These are phyloP conservation scores for Lecanicillium sp. DNA, from an alignment of 2,329 filamentous ascomycete genomes.

Conservation along the genomic window DNA sequence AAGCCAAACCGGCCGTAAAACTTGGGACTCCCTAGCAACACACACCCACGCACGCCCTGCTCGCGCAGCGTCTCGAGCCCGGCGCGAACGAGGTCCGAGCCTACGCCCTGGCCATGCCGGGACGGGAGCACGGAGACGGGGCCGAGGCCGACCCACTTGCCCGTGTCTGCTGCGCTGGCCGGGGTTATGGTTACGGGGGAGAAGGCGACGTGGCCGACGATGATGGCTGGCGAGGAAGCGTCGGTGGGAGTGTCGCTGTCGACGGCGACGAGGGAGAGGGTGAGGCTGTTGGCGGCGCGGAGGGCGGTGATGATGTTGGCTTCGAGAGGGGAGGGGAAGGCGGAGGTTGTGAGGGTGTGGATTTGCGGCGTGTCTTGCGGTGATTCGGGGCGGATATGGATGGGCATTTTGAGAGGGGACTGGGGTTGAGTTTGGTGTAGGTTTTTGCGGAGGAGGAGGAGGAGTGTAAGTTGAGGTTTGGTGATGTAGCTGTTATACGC, in stretches of 20 bases:
- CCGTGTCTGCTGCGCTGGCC: not conserved
- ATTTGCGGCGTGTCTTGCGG: not conserved
- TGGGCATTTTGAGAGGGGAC: not conserved
- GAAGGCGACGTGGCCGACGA: slow-evolving; percentile 5
- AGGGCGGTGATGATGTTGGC: slow-evolving; percentile 2
- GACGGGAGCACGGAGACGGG: slow-evolving; percentile 3
- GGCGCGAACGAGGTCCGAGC: not conserved
- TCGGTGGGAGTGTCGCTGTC: not conserved
- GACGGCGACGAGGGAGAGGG: slow-evolving; percentile 6
- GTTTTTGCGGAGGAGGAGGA: too few relatives aligned
- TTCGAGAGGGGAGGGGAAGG: slow-evolving; percentile 1
- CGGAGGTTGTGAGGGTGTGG: slow-evolving; percentile 1
- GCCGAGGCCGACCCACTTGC: slow-evolving; percentile 3
- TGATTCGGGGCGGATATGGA: slow-evolving; percentile 3
- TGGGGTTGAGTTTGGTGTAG: too few relatives aligned
- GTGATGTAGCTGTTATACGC: too few relatives aligned
- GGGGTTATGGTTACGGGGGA: slow-evolving; percentile 3
- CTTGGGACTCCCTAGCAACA: slow-evolving; percentile 1
- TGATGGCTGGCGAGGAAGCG: not conserved
- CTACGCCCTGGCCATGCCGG: slow-evolving; percentile 2
- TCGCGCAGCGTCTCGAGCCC: not conserved
- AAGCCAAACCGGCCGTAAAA: slow-evolving; percentile 3
- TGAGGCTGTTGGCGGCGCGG: slow-evolving; percentile 2
- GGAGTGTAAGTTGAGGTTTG: too few relatives aligned
- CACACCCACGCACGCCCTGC: slow-evolving; percentile 1